Percentiles rank a stretch among this genome's conserved stretches.
These are phyloP conservation scores for Sporothrix curviconia DNA, from an alignment of 2,329 filamentous ascomycete species.

Conservation along the genomic window DNA sequence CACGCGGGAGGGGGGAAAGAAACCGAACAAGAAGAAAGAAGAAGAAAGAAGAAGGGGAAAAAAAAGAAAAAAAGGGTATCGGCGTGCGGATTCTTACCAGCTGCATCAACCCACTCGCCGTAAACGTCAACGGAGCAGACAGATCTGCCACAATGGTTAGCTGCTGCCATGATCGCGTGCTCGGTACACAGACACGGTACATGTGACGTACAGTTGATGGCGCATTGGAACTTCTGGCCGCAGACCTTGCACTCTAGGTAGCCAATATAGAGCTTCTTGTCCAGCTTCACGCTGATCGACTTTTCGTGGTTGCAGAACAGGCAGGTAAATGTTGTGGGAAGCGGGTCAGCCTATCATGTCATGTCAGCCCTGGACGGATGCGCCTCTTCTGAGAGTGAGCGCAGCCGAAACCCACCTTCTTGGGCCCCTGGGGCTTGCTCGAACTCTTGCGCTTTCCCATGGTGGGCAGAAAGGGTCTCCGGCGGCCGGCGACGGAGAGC, in stretches of 20 bases:
- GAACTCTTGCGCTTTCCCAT: conserved; percentile 93
- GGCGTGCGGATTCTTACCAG: conserved; percentile 39
- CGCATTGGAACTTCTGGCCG: conserved; percentile 86
- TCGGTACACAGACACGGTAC: background rate
- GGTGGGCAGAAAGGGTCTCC: conserved; percentile 16
- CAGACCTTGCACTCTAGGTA: conserved; percentile 86
- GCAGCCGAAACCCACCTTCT: conserved; percentile 54
- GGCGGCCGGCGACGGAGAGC: background rate
- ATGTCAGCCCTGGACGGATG: background rate
- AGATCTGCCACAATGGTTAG: conserved; percentile 58
- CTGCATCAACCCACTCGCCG: conserved; percentile 93
- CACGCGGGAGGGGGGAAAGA: no score
- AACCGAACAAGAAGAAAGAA: background rate
- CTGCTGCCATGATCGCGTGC: background rate
- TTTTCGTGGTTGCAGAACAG: conserved; percentile 98
- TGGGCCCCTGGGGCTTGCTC: conserved; percentile 71
- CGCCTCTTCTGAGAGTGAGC: background rate
- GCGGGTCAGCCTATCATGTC: conserved; percentile 53
- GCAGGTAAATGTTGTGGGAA: conserved; percentile 84
- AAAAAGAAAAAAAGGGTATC: no score
- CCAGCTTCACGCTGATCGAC: conserved; percentile 81
- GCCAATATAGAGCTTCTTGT: conserved; percentile 86
- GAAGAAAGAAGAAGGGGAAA: background rate
- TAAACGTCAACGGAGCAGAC: conserved; percentile 91
- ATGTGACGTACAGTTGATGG: conserved; percentile 70